These are phyloP conservation scores for Sordariomycetes sp. DNA, from an alignment of 2,329 filamentous ascomycete species.

Conservation along the genomic window DNA sequence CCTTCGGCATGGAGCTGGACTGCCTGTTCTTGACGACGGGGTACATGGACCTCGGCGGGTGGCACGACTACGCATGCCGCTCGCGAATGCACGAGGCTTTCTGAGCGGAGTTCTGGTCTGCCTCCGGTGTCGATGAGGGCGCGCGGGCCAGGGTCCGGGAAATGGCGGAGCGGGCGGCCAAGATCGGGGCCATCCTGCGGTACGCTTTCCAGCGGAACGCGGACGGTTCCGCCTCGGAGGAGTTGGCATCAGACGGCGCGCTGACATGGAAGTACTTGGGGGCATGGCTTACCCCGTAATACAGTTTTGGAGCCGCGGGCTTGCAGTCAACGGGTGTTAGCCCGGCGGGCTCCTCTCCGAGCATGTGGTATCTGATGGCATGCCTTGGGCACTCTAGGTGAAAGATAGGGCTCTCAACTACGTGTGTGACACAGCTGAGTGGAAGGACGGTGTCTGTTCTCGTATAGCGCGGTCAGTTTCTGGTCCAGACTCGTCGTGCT, in stretches of 20 bases:
- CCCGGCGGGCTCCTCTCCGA: no score
- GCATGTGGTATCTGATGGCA: no score
- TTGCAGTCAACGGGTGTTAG: no score
- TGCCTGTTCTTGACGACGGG: constrained; percentile 14
- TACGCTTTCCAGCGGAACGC: constrained; percentile 14
- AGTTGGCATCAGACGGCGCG: constrained; percentile 2
- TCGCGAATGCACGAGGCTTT: constrained; percentile 11
- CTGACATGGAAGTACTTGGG: not conserved
- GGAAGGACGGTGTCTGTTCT: no score
- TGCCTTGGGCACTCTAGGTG: no score
- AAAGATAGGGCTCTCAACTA: no score
- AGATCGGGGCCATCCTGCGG: constrained; percentile 16
- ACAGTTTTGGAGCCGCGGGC: no score
- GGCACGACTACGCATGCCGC: constrained; percentile 16
- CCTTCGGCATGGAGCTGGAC: constrained; percentile 5
- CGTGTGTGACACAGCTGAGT: no score
- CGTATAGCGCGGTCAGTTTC: no score
- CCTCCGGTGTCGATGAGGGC: constrained; percentile 11
- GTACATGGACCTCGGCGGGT: constrained; percentile 14
- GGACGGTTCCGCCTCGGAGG: constrained; percentile 13
- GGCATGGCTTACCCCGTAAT: not conserved
- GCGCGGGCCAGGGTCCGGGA: constrained; percentile 6
- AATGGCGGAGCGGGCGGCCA: constrained; percentile 12
- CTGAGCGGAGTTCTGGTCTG: constrained; percentile 17
- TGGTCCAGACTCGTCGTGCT: no score